Percentiles rank a stretch among this genome's conserved stretches.
Evolutionary conservation across 768 basidiomycete genomes (phyloP).

Genomic region (Naganishia vaughanmartiniae): DNA sequence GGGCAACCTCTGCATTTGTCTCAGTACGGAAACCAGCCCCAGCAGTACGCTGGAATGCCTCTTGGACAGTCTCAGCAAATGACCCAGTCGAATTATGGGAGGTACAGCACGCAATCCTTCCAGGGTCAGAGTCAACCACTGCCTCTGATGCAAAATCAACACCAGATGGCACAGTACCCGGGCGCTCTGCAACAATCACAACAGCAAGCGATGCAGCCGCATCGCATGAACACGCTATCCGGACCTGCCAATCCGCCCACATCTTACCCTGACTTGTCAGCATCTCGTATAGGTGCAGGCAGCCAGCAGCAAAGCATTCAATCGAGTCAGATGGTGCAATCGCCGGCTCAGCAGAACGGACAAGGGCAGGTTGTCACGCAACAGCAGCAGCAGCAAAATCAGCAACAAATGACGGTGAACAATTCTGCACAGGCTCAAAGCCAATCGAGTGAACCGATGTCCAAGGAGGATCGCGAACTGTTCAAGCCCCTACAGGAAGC

Average conservation of each 20-base stretch:
- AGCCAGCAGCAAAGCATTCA: not conserved
- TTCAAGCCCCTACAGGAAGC: conserved; percentile 21
- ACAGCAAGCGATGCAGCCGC: conserved; percentile 10
- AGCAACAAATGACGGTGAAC: conserved; percentile 13
- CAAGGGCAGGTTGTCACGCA: conserved; percentile 11
- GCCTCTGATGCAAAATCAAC: conserved; percentile 1
- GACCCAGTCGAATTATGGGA: conserved; percentile 1
- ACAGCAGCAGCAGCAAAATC: conserved; percentile 23
- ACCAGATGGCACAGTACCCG: conserved; percentile 4
- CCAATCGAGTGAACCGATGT: not conserved
- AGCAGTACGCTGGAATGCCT: conserved; percentile 12
- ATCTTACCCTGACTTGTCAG: conserved; percentile 7
- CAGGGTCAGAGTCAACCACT: conserved; percentile 4
- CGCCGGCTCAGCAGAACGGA: conserved; percentile 5
- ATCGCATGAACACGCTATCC: conserved; percentile 24
- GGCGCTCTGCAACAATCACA: not conserved
- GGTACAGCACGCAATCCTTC: conserved; percentile 4
- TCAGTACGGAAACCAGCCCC: conserved; percentile 1
- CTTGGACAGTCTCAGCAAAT: conserved; percentile 16
- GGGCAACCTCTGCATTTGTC: conserved; percentile 2
- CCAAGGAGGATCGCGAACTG: conserved; percentile 17
- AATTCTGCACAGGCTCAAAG: not conserved
- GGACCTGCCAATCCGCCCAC: conserved; percentile 14
- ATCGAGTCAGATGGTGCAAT: not conserved
- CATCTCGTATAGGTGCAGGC: not conserved